Percentiles rank a stretch among this genome's conserved stretches.
phyloP scores from a whole-genome alignment of 1,284 basidiomycete species.

The Ustilago trichophora region DNA sequence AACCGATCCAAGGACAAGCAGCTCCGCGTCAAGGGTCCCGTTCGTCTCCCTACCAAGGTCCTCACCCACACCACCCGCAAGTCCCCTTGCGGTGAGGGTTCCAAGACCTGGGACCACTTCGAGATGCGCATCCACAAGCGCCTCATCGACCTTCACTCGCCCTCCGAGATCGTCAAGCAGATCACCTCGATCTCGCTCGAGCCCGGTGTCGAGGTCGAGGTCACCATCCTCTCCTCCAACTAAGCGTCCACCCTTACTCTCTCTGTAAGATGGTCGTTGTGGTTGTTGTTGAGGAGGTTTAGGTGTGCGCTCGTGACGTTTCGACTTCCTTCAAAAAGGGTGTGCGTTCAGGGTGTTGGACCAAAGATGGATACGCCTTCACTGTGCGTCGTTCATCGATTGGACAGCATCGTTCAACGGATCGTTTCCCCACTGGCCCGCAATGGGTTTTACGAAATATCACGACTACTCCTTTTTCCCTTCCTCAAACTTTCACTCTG shows the following conservation, averaged over 20 bases:
- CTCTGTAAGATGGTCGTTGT: too few species aligned
- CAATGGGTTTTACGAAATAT: too few species aligned
- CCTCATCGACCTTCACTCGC: constrained; percentile 97
- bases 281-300: too few species aligned
- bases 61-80: constrained; percentile 95
- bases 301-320: too few species aligned
- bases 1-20: constrained; percentile 99
- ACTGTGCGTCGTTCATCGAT: constrained; percentile 22
- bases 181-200: constrained; percentile 99
- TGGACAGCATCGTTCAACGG: too few species aligned
- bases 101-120: constrained; percentile 99
- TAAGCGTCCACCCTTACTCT: constrained; percentile 29
- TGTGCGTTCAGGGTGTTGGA: constrained; percentile 12
- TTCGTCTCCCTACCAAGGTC: constrained; percentile 98
- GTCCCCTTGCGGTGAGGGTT: constrained; percentile 86
- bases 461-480: too few species aligned
- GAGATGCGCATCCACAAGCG: constrained; percentile 99
- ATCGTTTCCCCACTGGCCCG: too few species aligned
- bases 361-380: constrained; percentile 17
- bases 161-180: constrained; percentile 99
- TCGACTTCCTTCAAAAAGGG: too few species aligned
- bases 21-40: constrained; percentile 98
- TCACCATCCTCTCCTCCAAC: constrained; percentile 81
- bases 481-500: too few species aligned
- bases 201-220: constrained; percentile 99